Conservation (phyloP, 441 rosid genomes). For the Bocquillonia castaneifolia region DNA sequence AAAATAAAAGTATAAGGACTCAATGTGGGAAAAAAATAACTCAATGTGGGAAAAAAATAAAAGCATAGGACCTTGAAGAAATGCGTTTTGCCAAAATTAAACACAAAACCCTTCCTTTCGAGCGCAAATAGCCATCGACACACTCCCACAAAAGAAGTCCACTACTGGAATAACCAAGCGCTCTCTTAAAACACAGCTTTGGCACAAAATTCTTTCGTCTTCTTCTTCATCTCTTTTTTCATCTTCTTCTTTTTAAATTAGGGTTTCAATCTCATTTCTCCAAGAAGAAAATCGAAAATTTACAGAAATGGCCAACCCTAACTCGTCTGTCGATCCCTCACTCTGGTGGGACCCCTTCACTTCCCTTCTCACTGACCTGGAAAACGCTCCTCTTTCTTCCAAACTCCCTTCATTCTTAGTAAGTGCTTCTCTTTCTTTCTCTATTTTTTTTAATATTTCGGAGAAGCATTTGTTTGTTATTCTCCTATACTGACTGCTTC, state of each 20-base stretch:
- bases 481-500: too few species aligned
- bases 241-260: slow-evolving; percentile 12
- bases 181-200: too few species aligned
- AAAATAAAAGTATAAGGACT: too few species aligned
- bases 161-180: too few species aligned
- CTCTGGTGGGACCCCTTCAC: slow-evolving; percentile 85
- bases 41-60: too few species aligned
- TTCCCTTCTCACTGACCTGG: slow-evolving; percentile 59
- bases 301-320: slow-evolving; percentile 45
- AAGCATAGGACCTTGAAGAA: too few species aligned
- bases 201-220: neutral
- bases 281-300: neutral
- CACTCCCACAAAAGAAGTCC: too few species aligned
- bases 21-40: too few species aligned
- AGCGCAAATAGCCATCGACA: too few species aligned
- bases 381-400: slow-evolving; percentile 49
- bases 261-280: slow-evolving; percentile 37
- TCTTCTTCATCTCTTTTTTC: neutral
- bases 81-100: too few species aligned
- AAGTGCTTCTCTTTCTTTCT: slow-evolving; percentile 18
- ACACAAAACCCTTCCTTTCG: too few species aligned
- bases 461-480: neutral
- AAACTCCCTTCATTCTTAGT: slow-evolving; percentile 57
- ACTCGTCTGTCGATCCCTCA: slow-evolving; percentile 46
- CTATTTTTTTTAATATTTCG: neutral